phyloP scores from a whole-genome alignment of 2,329 filamentous ascomycete species.

The Aspergillus amoenus region DNA sequence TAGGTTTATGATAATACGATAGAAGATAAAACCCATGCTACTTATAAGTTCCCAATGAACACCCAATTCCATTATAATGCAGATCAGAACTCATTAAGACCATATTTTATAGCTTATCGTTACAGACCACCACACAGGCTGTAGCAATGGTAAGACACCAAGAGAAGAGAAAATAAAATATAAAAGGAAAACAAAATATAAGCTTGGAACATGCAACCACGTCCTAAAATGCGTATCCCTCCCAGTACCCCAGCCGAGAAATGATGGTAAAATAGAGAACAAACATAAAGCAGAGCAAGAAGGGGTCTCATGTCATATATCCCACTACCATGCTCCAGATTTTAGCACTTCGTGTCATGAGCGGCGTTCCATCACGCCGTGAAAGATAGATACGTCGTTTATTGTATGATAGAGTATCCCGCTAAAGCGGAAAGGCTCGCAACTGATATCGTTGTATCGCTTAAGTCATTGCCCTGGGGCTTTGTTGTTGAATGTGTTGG shows the following conservation, averaged over 20 bases:
- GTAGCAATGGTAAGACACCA: slow-evolving; percentile 21
- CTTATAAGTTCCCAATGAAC: neutral
- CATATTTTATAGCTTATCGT: slow-evolving; percentile 39
- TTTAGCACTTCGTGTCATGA: slow-evolving; percentile 22
- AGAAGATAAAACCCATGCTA: neutral
- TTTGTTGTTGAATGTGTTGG: slow-evolving; percentile 49
- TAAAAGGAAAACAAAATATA: slow-evolving; percentile 19
- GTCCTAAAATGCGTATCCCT: slow-evolving; percentile 25
- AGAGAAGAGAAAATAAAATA: slow-evolving; percentile 22
- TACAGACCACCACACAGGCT: slow-evolving; percentile 29
- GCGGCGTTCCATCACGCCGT: slow-evolving; percentile 19
- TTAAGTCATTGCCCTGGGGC: slow-evolving; percentile 43
- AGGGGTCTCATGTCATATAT: slow-evolving; percentile 21
- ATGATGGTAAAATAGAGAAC: slow-evolving; percentile 21
- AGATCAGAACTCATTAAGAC: slow-evolving; percentile 17
- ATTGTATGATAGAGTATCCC: slow-evolving; percentile 22
- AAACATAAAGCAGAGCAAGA: slow-evolving; percentile 18
- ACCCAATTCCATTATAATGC: slow-evolving; percentile 13
- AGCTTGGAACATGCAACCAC: slow-evolving; percentile 23
- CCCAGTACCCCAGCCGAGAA: slow-evolving; percentile 28
- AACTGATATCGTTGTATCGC: slow-evolving; percentile 12
- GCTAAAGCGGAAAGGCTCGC: slow-evolving; percentile 18
- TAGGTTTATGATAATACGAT: neutral
- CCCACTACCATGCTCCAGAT: slow-evolving; percentile 18
- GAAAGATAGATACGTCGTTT: slow-evolving; percentile 25